Conservation (phyloP, 805 yeast species). For the Lipomyces yamadae region DNA sequence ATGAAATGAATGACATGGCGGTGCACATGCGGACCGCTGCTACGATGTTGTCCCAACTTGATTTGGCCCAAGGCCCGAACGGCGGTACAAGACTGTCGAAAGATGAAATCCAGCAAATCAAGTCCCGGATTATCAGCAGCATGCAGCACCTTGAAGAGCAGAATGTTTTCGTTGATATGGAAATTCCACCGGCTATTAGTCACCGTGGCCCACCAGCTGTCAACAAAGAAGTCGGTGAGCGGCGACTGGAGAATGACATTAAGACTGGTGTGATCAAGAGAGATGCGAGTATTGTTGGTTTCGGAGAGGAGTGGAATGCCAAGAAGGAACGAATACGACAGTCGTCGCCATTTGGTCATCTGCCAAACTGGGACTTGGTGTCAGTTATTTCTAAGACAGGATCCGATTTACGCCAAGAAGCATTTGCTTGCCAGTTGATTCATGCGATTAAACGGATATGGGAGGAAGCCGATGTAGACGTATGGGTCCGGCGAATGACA, state of each 20-base stretch:
- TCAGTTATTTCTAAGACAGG: conserved; percentile 97
- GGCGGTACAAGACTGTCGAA: conserved; percentile 49
- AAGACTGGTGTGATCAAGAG: conserved; percentile 70
- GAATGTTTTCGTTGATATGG: conserved; percentile 52
- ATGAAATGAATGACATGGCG: conserved; percentile 53
- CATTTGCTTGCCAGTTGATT: conserved; percentile 94
- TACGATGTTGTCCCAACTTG: conserved; percentile 89
- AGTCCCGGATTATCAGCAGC: conserved; percentile 68
- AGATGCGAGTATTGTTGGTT: conserved; percentile 57
- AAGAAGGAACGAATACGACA: conserved; percentile 80
- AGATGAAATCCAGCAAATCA: conserved; percentile 67
- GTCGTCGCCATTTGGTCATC: conserved; percentile 79
- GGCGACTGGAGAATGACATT: conserved; percentile 89
- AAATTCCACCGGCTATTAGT: conserved; percentile 5
- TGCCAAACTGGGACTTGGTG: conserved; percentile 91
- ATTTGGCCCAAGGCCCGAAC: conserved; percentile 55
- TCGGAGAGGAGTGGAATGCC: conserved; percentile 92
- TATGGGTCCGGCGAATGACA: conserved; percentile 94
- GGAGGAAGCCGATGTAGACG: conserved; percentile 68
- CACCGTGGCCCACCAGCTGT: conserved; percentile 25
- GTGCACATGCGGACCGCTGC: conserved; percentile 96
- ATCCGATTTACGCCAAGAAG: conserved; percentile 93
- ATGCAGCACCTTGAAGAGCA: conserved; percentile 79
- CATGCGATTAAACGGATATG: conserved; percentile 85
- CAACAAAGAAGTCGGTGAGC: conserved; percentile 72